These are phyloP conservation scores for Colletotrichum sp. DNA, from an alignment of 2,329 filamentous ascomycete genomes.

Conservation along the genomic window DNA sequence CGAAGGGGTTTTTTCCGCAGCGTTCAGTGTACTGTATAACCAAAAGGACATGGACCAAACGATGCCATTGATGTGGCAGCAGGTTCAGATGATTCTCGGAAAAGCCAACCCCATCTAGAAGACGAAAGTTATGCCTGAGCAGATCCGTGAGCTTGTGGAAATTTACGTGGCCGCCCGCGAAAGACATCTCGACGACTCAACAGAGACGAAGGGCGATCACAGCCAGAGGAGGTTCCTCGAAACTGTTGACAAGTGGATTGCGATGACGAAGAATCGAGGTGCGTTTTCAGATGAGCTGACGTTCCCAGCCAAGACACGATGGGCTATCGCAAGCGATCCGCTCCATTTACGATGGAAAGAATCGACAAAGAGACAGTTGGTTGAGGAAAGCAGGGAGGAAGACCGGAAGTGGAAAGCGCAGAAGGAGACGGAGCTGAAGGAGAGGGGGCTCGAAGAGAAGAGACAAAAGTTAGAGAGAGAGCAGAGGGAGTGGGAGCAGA, in stretches of 20 bases:
- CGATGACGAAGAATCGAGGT: not conserved
- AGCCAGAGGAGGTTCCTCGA: not conserved
- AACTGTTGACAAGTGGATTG: not conserved
- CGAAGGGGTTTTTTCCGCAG: not conserved
- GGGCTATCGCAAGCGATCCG: not conserved
- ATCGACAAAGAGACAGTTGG: not conserved
- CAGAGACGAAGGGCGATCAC: not conserved
- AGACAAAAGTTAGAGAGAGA: not conserved
- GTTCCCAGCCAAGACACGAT: not conserved
- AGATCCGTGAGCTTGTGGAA: not conserved
- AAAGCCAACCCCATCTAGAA: not conserved
- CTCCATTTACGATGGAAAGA: not conserved
- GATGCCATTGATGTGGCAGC: not conserved
- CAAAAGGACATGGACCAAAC: not conserved
- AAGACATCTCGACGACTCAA: not conserved
- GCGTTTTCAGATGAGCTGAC: not conserved
- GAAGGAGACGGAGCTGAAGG: not conserved
- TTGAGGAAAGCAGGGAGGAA: not conserved
- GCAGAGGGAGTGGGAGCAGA: not conserved
- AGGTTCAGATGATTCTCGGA: not conserved
- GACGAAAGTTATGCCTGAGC: not conserved
- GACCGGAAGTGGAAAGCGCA: not conserved
- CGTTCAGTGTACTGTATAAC: not conserved
- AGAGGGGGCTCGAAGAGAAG: not conserved
- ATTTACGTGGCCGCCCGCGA: not conserved